Evolutionary conservation across 2,329 filamentous ascomycete genomes (phyloP).

Genomic region (Fusarium brevicatenulatum): DNA sequence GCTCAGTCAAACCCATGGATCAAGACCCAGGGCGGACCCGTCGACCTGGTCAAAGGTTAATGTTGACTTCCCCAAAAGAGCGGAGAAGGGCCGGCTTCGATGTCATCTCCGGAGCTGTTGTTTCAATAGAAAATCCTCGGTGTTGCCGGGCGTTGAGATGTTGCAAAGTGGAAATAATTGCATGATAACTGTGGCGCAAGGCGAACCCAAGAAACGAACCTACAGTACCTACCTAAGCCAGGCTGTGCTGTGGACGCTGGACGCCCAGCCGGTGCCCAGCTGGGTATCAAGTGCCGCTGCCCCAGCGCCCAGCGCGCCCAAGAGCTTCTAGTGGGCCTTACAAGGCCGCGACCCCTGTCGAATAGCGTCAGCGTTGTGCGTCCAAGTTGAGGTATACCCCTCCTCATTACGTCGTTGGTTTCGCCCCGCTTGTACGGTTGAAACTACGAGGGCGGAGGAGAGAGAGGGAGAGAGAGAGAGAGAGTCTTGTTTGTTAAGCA

Average conservation of each 20-base stretch:
- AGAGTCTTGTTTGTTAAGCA: not conserved
- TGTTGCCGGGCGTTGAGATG: constrained; percentile 21
- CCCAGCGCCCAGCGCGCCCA: constrained; percentile 11
- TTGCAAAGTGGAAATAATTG: constrained; percentile 17
- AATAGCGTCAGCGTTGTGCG: constrained; percentile 39
- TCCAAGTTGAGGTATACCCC: constrained; percentile 30
- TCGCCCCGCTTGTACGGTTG: constrained; percentile 22
- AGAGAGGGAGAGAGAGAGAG: not conserved
- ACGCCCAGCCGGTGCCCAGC: constrained; percentile 19
- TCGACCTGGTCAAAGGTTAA: not conserved
- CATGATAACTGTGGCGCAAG: constrained; percentile 24
- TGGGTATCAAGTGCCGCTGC: constrained; percentile 17
- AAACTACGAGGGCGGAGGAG: not conserved
- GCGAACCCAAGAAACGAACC: not conserved
- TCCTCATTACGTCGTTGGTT: constrained; percentile 43
- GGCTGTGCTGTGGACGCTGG: too few species aligned
- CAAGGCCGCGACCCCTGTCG: constrained; percentile 26
- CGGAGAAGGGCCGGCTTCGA: not conserved
- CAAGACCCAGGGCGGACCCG: too few species aligned
- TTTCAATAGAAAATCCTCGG: constrained; percentile 21
- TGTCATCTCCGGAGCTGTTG: not conserved
- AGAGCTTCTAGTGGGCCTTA: constrained; percentile 21
- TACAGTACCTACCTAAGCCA: too few species aligned
- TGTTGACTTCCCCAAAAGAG: not conserved
- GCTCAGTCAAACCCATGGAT: not conserved